These are phyloP conservation scores for Phalaenopsis aphrodite DNA, from an alignment of 106 monocot species.

Conservation along the genomic window DNA sequence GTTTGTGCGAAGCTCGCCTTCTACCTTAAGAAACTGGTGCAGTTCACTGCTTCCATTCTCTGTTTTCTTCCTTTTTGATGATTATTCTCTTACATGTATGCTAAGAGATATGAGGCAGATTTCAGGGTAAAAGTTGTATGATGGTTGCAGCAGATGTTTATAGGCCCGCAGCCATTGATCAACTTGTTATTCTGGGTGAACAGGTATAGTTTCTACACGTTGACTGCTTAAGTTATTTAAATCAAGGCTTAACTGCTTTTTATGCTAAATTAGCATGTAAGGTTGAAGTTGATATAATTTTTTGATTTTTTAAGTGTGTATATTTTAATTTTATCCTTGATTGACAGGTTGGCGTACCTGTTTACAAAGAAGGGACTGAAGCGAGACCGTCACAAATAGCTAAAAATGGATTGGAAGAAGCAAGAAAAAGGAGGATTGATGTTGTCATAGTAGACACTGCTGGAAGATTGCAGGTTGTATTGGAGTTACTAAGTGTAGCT, in stretches of 20 bases:
- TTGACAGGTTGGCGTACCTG: conserved; percentile 69
- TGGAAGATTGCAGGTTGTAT: conserved; percentile 84
- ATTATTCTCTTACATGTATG: not conserved
- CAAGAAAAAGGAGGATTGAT: conserved; percentile 66
- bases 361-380: conserved; percentile 71
- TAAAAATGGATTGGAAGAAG: conserved; percentile 76
- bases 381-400: conserved; percentile 81
- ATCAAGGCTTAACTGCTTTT: not conserved
- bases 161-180: conserved; percentile 94
- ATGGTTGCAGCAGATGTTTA: conserved; percentile 95
- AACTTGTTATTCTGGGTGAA: conserved; percentile 76
- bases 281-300: not conserved
- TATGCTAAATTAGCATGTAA: not conserved
- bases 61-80: not conserved
- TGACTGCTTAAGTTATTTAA: not conserved
- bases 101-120: conserved; percentile 31
- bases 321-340: not conserved
- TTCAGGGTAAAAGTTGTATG: conserved; percentile 97
- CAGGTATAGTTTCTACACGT: conserved; percentile 36
- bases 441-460: conserved; percentile 94
- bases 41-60: conserved; percentile 3
- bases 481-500: not conserved
- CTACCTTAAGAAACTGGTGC: conserved; percentile 92
- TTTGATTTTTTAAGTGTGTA: not conserved
- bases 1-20: conserved; percentile 92